Evolutionary conservation across 2,329 filamentous ascomycete genomes (phyloP).

Genomic region (Trichoderma oligosporum): DNA sequence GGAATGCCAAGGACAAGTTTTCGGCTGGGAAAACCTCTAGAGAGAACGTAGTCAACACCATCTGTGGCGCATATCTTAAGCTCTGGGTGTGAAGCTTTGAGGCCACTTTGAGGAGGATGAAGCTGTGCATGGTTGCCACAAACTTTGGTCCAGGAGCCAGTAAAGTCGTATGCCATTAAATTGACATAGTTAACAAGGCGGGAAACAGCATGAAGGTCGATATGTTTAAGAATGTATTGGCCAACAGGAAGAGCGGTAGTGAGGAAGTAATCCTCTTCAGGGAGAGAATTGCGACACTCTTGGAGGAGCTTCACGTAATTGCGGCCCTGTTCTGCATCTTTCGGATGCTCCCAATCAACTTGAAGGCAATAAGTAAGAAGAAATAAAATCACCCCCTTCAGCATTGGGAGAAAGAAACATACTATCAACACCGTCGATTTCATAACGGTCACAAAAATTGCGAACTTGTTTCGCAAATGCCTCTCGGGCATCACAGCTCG

Average conservation of each 20-base stretch:
- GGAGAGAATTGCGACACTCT: conserved; percentile 52
- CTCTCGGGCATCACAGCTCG: conserved; percentile 43
- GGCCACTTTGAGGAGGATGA: conserved; percentile 37
- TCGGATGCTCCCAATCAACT: conserved; percentile 69
- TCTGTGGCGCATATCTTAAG: conserved; percentile 48
- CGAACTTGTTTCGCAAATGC: conserved; percentile 54
- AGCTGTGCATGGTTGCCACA: conserved; percentile 64
- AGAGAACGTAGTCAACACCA: conserved; percentile 52
- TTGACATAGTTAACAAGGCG: conserved; percentile 59
- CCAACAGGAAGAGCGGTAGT: conserved; percentile 61
- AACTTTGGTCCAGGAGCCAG: conserved; percentile 57
- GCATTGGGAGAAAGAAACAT: conserved; percentile 16
- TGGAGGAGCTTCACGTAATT: conserved; percentile 56
- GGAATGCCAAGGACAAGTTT: conserved; percentile 63
- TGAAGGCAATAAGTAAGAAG: not conserved
- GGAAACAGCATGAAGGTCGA: conserved; percentile 51
- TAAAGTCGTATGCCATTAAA: conserved; percentile 67
- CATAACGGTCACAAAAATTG: conserved; percentile 52
- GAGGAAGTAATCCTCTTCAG: conserved; percentile 53
- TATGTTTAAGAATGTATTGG: conserved; percentile 58
- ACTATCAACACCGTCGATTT: conserved; percentile 64
- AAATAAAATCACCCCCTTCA: no score
- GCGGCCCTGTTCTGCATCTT: conserved; percentile 48
- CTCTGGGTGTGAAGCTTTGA: conserved; percentile 27
- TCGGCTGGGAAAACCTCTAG: conserved; percentile 49